These are phyloP conservation scores for Hirschioporus abietinus DNA, from an alignment of 768 basidiomycete genomes.

Conservation along the genomic window DNA sequence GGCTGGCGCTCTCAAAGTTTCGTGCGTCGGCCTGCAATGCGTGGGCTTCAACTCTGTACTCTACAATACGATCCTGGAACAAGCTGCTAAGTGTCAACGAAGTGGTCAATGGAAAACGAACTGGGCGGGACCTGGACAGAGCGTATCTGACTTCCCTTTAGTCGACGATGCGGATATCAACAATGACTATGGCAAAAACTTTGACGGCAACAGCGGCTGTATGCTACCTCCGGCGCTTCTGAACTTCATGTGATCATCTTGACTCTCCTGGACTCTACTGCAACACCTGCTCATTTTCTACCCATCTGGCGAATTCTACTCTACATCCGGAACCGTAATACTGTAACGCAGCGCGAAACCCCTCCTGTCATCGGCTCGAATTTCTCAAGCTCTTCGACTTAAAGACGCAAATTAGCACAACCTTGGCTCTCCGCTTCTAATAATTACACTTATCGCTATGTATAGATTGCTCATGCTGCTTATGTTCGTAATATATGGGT, in stretches of 20 bases:
- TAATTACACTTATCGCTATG: neutral
- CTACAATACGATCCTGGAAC: conserved; percentile 62
- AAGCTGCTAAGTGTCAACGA: conserved; percentile 40
- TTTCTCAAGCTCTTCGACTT: neutral
- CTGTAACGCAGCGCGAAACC: neutral
- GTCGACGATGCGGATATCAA: neutral
- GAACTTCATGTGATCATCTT: neutral
- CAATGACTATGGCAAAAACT: neutral
- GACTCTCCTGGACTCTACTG: neutral
- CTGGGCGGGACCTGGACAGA: neutral
- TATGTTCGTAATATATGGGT: neutral
- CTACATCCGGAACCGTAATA: neutral
- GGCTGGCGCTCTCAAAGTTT: conserved; percentile 66
- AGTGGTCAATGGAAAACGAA: neutral
- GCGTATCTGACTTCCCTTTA: neutral
- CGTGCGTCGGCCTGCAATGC: conserved; percentile 71
- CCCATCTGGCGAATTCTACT: neutral
- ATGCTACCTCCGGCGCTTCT: neutral
- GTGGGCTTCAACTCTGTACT: conserved; percentile 67
- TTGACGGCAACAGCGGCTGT: neutral
- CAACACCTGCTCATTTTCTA: neutral
- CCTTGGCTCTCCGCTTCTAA: neutral
- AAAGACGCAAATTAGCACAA: neutral
- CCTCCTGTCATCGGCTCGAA: neutral
- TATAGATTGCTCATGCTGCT: neutral